Evolutionary conservation across 495 filamentous ascomycete species (phyloP).

Genomic region (Aspergillus hancockii): DNA sequence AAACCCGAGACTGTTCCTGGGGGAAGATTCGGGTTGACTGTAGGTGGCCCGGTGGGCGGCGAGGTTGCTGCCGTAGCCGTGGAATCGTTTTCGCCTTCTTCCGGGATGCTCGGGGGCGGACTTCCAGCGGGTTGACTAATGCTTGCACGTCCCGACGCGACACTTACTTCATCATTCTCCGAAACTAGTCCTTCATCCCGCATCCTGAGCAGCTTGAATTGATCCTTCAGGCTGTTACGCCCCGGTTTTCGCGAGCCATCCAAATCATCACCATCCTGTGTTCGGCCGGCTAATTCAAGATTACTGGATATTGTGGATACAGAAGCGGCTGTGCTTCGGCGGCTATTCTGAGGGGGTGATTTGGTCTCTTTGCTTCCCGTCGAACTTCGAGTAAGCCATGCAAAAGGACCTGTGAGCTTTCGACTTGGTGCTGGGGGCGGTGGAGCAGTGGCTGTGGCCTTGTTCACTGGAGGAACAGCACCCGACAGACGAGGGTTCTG

Average conservation of each 20-base stretch:
- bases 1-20: conserved; percentile 83
- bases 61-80: conserved; percentile 46
- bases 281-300: conserved; percentile 69
- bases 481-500: conserved; percentile 48
- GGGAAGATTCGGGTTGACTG: conserved; percentile 62
- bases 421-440: conserved; percentile 50
- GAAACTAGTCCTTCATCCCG: conserved; percentile 69
- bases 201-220: conserved; percentile 83
- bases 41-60: conserved; percentile 49
- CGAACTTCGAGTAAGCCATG: conserved; percentile 80
- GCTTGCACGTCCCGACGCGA: conserved; percentile 43
- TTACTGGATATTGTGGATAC: conserved; percentile 73
- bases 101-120: conserved; percentile 51
- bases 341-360: conserved; percentile 44
- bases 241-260: conserved; percentile 50
- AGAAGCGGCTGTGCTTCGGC: conserved; percentile 74
- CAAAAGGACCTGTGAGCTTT: conserved; percentile 78
- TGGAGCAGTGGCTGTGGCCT: conserved; percentile 41
- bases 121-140: conserved; percentile 54
- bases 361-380: conserved; percentile 60
- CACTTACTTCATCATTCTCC: conserved; percentile 38
- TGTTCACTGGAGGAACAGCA: conserved; percentile 38
- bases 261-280: conserved; percentile 63
- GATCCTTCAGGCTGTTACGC: conserved; percentile 75
- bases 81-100: conserved; percentile 53